Evolutionary conservation across 2,329 filamentous ascomycete species (phyloP), one percentile per base, ranked within the genome.

Genomic region (Akanthomyces lecanii): DNA sequence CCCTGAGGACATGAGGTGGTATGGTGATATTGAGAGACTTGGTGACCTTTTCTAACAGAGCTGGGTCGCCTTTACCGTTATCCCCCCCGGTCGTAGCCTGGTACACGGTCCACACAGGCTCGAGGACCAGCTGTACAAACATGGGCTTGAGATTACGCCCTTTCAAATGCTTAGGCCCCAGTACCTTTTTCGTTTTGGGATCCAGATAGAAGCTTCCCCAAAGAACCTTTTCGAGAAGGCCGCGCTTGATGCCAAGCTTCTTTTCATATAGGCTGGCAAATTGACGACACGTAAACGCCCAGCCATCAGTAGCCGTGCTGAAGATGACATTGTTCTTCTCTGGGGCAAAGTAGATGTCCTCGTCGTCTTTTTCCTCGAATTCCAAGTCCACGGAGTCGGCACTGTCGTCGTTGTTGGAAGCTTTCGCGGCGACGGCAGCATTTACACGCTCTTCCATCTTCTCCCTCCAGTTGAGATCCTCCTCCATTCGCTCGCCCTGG

Each of bases 311-410:
- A 64, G 95, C 95, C 73, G 94, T 98, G 79, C 92, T 92, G 75
- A 99, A 99, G 67, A 99, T 98, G 74, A 99, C 95, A 72, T 99
- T 99, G 75, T 97, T 97, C 76, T 94, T 96, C 73, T 99, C 95
- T 0, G 95, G 95, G 0, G 95, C 92, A 76, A 99, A 99, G 75
- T 99, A 99, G 30, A 99, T 88, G 74, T 97, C 93, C 74, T 98
- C 93, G 71, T 99, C 95, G 71, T 97, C 93, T 69, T 88, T 87
- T 73, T 98, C 95, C 74, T 97, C 89, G 69, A 92, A 99, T 63
- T 88, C 84, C 5, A 86, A 73, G 18, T 88, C 86, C 4, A 85
- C 83, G n/a, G 78, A 76, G 5, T 83, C 80, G 62, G 78, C 81
- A 51, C 80, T 78, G 59, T 83, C 77, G 56, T 83, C 81, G 33